Conservation (phyloP, 345 rosid species). For the Murraya koenigii region DNA sequence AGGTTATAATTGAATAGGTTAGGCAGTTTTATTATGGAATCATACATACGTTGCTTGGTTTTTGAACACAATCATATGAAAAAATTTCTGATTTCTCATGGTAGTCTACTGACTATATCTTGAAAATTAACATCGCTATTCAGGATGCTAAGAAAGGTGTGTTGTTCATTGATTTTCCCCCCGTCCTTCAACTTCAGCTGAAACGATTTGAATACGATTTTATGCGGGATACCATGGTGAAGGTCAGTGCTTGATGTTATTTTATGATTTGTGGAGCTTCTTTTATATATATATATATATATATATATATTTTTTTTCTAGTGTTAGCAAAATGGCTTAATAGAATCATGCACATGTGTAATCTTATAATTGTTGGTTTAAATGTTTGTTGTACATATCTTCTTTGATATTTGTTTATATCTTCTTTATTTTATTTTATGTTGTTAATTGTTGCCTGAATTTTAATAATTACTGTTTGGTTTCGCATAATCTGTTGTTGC, state of each 20-base stretch:
- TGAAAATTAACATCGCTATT: constrained; percentile 17
- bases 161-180: constrained; percentile 86
- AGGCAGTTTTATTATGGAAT: constrained; percentile 4
- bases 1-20: not conserved
- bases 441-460: not conserved
- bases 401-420: not conserved
- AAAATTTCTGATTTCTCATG: not conserved
- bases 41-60: not conserved
- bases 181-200: constrained; percentile 96
- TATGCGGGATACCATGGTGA: constrained; percentile 91
- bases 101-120: constrained; percentile 3
- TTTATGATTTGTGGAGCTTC: not conserved
- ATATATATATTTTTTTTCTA: too few species aligned
- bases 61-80: not conserved
- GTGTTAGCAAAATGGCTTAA: not conserved
- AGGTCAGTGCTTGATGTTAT: constrained; percentile 47
- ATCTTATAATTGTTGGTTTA: not conserved
- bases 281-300: too few species aligned
- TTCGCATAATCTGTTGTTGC: not conserved
- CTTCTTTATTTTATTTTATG: not conserved
- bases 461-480: not conserved
- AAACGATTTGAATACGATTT: constrained; percentile 96
- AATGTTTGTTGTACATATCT: not conserved
- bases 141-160: constrained; percentile 98
- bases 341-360: not conserved